Evolutionary conservation across 106 monocot species (phyloP), one percentile per base, ranked within the genome.

Genomic region (Amphibolis antarctica): DNA sequence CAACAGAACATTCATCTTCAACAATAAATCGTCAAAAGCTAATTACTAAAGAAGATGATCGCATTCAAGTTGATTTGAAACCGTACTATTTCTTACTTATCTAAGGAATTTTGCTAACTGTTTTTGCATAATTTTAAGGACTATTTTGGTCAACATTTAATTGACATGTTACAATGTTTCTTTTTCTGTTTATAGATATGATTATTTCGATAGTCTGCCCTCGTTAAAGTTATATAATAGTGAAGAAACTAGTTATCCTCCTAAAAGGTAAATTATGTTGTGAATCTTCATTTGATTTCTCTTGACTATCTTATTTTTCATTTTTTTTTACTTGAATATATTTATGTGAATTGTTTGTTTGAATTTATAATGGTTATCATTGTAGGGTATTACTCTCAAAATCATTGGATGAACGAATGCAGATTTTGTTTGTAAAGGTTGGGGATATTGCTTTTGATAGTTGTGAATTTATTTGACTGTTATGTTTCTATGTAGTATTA

Each of bases 391-490:
- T 83, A 18, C 64, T 69, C 14, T 36, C 56, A 20, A 59, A 77
- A 20, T 70, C 93, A 22, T 44, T 88, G 53, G 93, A 83, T 72
- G 83, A 83, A 10, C 67, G 93, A 10, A 29, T 93, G 19, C 78
- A 76, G 66, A 69, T 66, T 58, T 79, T 85, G 80, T 57, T 94
- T 61, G 69, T 68, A 51, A 66, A 89, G 94, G 94, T 89, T 24
- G 28, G 48, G 9, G 15, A 49, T 26, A 49, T 36, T 36, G 4
- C 36, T 4, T 36, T 36, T 36, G 7, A 7, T 36, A 42, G 17
- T 48, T 2, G 15, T 24, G n/a, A 23, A 6, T 24, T 47, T 64
- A 27, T 62, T 21, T 4, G n/a, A 42, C 20, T 6, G 18, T 18
- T 61, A 46, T 63, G 13, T 26, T 25, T 46, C 21, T 25, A 48